Percentiles rank a stretch among this genome's conserved stretches.
Evolutionary conservation across 1,284 basidiomycete species (phyloP).

Genomic region (Veloboletus limbatus): DNA sequence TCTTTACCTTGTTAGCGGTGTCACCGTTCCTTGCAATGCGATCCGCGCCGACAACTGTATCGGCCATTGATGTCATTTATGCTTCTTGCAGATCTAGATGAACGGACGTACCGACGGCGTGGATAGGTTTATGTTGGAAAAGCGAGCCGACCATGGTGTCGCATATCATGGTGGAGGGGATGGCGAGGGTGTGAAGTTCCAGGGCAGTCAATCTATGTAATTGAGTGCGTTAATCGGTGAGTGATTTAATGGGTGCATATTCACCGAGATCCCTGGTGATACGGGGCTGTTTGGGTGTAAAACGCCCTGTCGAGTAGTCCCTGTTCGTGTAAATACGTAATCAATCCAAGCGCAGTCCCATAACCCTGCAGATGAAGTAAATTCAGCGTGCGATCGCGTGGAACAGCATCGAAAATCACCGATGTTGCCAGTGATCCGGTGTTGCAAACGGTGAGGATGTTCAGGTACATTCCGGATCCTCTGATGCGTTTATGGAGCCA

Average conservation of each 20-base stretch:
- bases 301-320: slow-evolving; percentile 77
- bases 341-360: slow-evolving; percentile 90
- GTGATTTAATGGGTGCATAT: neutral
- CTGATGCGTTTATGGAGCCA: slow-evolving; percentile 62
- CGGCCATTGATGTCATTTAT: neutral
- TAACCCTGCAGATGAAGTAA: slow-evolving; percentile 61
- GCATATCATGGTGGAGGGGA: slow-evolving; percentile 90
- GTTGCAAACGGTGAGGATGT: slow-evolving; percentile 93
- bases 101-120: slow-evolving; percentile 70
- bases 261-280: slow-evolving; percentile 85
- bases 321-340: slow-evolving; percentile 81
- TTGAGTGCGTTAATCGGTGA: neutral
- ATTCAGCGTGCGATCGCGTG: slow-evolving; percentile 1
- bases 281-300: slow-evolving; percentile 90
- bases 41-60: slow-evolving; percentile 76
- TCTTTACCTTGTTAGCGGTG: slow-evolving; percentile 84
- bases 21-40: slow-evolving; percentile 88
- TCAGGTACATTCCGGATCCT: slow-evolving; percentile 52
- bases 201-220: slow-evolving; percentile 72
- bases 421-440: slow-evolving; percentile 91
- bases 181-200: slow-evolving; percentile 78
- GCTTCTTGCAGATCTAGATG: neutral
- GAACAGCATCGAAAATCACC: slow-evolving; percentile 37
- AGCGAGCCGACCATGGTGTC: slow-evolving; percentile 94
- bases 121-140: slow-evolving; percentile 82